Conservation (phyloP, 441 rosid species). For the Lagerstroemia fauriei region DNA sequence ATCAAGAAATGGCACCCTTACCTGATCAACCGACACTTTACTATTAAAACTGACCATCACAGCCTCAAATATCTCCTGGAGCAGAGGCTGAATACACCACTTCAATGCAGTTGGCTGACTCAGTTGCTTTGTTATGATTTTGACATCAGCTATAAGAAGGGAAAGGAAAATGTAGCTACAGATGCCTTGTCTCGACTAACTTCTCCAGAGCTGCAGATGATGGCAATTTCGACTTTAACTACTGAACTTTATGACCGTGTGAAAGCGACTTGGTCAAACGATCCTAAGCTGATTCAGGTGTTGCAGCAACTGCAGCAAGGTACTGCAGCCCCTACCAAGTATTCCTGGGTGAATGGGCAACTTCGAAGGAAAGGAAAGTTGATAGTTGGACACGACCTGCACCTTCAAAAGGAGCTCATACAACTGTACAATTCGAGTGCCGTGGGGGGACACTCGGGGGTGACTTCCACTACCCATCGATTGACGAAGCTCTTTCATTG, state of each 20-base stretch:
- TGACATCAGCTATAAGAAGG: neutral
- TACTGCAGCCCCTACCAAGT: neutral
- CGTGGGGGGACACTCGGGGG: neutral
- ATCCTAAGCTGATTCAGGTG: neutral
- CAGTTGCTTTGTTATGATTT: neutral
- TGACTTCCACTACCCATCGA: neutral
- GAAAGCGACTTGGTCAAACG: neutral
- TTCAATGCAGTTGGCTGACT: neutral
- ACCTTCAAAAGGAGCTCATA: neutral
- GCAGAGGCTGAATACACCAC: neutral
- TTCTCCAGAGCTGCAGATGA: neutral
- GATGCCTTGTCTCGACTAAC: neutral
- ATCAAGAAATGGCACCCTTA: constrained; percentile 6
- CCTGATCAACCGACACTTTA: neutral
- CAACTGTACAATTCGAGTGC: neutral
- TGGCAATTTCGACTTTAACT: neutral
- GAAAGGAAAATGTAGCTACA: neutral
- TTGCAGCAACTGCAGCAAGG: too few species aligned
- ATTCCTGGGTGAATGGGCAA: neutral
- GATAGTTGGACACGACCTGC: neutral
- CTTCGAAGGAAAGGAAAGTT: neutral
- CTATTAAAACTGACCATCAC: neutral
- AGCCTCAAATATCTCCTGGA: neutral
- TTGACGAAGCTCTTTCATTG: neutral
- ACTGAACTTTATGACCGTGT: neutral